phyloP scores from a whole-genome alignment of 169 alveolate genomes.

The Cytauxzoon felis region DNA sequence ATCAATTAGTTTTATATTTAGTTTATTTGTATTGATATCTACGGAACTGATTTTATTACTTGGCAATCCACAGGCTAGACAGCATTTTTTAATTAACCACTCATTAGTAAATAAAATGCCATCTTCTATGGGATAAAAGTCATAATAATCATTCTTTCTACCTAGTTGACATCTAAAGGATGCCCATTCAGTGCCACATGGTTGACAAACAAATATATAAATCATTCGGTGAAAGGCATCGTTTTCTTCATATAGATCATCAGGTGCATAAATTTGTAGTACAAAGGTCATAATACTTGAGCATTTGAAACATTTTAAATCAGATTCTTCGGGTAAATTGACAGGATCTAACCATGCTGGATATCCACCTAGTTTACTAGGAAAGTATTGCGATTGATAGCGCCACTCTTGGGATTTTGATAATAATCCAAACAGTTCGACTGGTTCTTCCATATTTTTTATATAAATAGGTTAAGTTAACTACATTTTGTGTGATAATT shows the following conservation, averaged over 20 bases:
- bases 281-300: conserved; percentile 63
- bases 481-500: neutral
- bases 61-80: conserved; percentile 60
- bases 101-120: conserved; percentile 39
- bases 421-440: conserved; percentile 47
- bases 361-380: conserved; percentile 72
- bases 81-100: conserved; percentile 18
- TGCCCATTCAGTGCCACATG: conserved; percentile 67
- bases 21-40: neutral
- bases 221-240: conserved; percentile 70
- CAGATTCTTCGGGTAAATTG: conserved; percentile 53
- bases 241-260: conserved; percentile 42
- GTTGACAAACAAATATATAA: conserved; percentile 65
- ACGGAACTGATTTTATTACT: neutral
- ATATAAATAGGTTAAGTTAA: neutral
- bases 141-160: conserved; percentile 62
- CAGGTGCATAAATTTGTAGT: conserved; percentile 73
- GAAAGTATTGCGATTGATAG: conserved; percentile 63
- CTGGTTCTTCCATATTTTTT: conserved; percentile 2
- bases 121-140: conserved; percentile 37
- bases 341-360: conserved; percentile 78
- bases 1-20: conserved; percentile 16
- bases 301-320: conserved; percentile 59
- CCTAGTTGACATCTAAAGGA: conserved; percentile 76
- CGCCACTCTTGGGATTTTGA: conserved; percentile 50